Evolutionary conservation across 192 early-diverging fungal species (phyloP).

Genomic region (Coemansia nantahalensis): DNA sequence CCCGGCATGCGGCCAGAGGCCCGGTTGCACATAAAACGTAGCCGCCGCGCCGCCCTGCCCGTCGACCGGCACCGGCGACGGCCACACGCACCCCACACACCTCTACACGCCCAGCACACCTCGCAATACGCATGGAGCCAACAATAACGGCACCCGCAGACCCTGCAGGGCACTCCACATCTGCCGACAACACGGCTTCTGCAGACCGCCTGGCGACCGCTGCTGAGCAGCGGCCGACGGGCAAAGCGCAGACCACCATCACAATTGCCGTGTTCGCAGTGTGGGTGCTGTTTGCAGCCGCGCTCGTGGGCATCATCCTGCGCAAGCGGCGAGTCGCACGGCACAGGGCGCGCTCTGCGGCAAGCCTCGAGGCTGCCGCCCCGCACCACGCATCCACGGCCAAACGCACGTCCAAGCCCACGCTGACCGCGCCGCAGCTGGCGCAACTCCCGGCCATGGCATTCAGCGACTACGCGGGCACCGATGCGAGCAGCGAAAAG

Average conservation of each 20-base stretch:
- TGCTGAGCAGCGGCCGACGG: not conserved
- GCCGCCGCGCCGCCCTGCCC: too few relatives aligned
- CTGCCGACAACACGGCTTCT: not conserved
- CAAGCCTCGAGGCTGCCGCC: too few relatives aligned
- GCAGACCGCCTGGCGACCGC: not conserved
- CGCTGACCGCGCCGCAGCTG: constrained; percentile 14
- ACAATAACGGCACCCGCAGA: too few relatives aligned
- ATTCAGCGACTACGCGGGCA: constrained; percentile 2
- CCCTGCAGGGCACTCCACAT: too few relatives aligned
- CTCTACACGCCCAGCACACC: too few relatives aligned
- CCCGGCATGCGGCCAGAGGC: too few relatives aligned
- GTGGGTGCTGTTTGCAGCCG: constrained; percentile 6
- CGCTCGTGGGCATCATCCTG: not conserved
- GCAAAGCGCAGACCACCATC: constrained; percentile 11
- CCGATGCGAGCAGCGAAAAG: not conserved
- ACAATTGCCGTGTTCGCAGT: constrained; percentile 10
- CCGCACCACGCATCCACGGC: not conserved
- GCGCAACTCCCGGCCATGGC: constrained; percentile 8
- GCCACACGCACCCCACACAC: too few relatives aligned
- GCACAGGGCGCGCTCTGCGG: too few relatives aligned
- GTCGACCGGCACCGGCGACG: too few relatives aligned
- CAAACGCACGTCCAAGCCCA: not conserved
- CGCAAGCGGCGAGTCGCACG: not conserved
- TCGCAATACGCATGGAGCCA: too few relatives aligned
- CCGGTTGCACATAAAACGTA: too few relatives aligned